A percentile compares a stretch with the other conserved stretches of the same genome.
Conservation (phyloP, 768 basidiomycete genomes). For the Udeniomyces megalosporus region DNA sequence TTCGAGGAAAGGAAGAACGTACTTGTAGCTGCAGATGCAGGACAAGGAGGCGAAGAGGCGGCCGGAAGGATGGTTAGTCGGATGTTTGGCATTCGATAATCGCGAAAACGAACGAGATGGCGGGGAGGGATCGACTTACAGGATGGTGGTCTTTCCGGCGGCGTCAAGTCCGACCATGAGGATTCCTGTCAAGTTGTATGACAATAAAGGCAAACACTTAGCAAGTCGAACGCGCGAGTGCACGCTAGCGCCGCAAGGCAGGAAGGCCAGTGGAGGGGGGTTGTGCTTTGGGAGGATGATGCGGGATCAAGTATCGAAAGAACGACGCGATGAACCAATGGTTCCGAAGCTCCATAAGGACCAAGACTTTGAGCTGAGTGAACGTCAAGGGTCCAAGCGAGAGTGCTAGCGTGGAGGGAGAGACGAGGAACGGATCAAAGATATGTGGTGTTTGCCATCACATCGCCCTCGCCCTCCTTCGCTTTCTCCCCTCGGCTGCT, state of each 20-base stretch:
- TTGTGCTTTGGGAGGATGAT: neutral
- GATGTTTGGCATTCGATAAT: neutral
- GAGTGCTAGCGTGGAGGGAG: neutral
- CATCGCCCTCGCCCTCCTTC: neutral
- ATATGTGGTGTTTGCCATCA: neutral
- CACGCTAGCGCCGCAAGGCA: conserved; percentile 98
- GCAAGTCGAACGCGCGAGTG: conserved; percentile 40
- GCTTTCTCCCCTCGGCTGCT: neutral
- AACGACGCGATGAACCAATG: neutral
- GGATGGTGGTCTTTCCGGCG: conserved; percentile 66
- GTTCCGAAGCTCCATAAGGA: neutral
- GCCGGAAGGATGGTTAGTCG: neutral
- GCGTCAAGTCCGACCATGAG: conserved; percentile 99
- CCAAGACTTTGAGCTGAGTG: neutral
- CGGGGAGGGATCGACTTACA: conserved; percentile 38
- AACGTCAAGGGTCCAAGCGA: neutral
- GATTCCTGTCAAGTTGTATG: conserved; percentile 49
- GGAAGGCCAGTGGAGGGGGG: conserved; percentile 37
- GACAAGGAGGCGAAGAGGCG: neutral
- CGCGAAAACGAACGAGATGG: neutral
- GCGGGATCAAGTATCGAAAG: neutral
- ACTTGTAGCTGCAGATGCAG: conserved; percentile 12
- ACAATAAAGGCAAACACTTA: conserved; percentile 14
- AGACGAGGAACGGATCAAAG: neutral
- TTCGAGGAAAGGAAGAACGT: neutral